Evolutionary conservation across 2,329 filamentous ascomycete species (phyloP).

Genomic region (Hypoxylon sp.): DNA sequence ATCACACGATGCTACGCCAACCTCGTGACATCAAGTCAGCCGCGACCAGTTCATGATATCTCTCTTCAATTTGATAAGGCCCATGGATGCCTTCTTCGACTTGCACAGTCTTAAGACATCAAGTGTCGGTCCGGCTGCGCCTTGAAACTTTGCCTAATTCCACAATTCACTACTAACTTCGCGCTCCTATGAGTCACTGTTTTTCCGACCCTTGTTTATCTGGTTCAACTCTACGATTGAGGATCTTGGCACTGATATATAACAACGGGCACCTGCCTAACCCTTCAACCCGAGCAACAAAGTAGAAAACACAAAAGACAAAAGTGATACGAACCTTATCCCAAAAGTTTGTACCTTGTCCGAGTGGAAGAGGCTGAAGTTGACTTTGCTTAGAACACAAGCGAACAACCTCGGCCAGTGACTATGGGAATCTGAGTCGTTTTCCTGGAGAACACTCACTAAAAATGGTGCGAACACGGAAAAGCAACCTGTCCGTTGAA

Average conservation of each 20-base stretch:
- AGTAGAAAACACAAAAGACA: not conserved
- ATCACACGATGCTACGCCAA: constrained; percentile 29
- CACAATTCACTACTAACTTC: constrained; percentile 4
- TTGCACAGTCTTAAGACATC: constrained; percentile 12
- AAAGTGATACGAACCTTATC: constrained; percentile 1
- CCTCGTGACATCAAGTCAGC: constrained; percentile 41
- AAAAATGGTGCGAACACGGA: constrained; percentile 46
- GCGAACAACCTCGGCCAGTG: not conserved
- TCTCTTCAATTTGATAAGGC: constrained; percentile 14
- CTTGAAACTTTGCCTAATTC: constrained; percentile 11
- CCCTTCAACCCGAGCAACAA: not conserved
- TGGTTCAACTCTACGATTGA: constrained; percentile 14
- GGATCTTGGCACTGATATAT: constrained; percentile 42
- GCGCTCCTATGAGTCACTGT: constrained; percentile 29
- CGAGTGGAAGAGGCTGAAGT: constrained; percentile 4
- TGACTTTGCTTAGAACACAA: not conserved
- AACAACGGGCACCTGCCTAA: constrained; percentile 25
- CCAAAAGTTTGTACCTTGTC: not conserved
- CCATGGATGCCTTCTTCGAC: constrained; percentile 19
- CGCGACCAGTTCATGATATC: constrained; percentile 31
- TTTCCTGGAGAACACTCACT: not conserved
- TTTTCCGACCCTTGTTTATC: constrained; percentile 22
- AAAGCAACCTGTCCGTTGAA: constrained; percentile 58
- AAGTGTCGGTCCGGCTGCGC: constrained; percentile 1
- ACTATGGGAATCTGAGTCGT: constrained; percentile 21